Percentiles rank a stretch among this genome's conserved stretches.
These are phyloP conservation scores for Furcasterigmium sp. DNA, from an alignment of 2,329 filamentous ascomycete genomes.

Conservation along the genomic window DNA sequence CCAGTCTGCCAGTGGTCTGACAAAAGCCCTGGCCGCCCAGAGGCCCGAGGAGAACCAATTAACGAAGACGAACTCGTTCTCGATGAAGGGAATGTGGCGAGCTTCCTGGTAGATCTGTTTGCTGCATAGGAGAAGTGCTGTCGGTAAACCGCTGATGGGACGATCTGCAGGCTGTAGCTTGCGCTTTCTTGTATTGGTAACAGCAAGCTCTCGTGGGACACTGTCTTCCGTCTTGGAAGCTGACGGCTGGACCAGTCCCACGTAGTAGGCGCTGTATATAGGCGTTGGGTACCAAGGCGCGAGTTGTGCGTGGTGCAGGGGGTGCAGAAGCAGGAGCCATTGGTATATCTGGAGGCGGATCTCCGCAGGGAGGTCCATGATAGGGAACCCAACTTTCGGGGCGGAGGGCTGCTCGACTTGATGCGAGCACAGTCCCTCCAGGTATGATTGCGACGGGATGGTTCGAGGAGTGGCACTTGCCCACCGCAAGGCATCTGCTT, in stretches of 20 bases:
- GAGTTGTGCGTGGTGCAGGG: slow-evolving; percentile 30
- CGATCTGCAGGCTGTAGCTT: slow-evolving; percentile 26
- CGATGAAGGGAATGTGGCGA: slow-evolving; percentile 30
- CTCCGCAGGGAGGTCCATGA: slow-evolving; percentile 36
- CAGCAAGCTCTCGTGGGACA: not conserved
- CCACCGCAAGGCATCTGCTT: too few relatives aligned
- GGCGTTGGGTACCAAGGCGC: slow-evolving; percentile 33
- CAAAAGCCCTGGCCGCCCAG: slow-evolving; percentile 32
- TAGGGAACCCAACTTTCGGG: slow-evolving; percentile 10
- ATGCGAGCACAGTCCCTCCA: too few relatives aligned
- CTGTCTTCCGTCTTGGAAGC: not conserved
- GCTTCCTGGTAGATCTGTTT: slow-evolving; percentile 37
- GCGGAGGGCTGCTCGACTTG: too few relatives aligned
- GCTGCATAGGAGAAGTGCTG: slow-evolving; percentile 29
- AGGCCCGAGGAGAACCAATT: slow-evolving; percentile 41
- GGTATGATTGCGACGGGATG: too few relatives aligned
- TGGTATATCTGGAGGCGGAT: slow-evolving; percentile 41
- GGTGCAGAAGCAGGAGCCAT: slow-evolving; percentile 32
- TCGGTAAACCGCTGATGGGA: slow-evolving; percentile 33
- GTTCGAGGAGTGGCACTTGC: too few relatives aligned
- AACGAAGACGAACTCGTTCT: slow-evolving; percentile 41
- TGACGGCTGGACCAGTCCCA: slow-evolving; percentile 13
- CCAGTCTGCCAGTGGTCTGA: slow-evolving; percentile 29
- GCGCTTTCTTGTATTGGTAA: not conserved
- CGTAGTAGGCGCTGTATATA: slow-evolving; percentile 23